Evolutionary conservation across 163 green algal species (phyloP).

Genomic region (Scenedesmus sp.): DNA sequence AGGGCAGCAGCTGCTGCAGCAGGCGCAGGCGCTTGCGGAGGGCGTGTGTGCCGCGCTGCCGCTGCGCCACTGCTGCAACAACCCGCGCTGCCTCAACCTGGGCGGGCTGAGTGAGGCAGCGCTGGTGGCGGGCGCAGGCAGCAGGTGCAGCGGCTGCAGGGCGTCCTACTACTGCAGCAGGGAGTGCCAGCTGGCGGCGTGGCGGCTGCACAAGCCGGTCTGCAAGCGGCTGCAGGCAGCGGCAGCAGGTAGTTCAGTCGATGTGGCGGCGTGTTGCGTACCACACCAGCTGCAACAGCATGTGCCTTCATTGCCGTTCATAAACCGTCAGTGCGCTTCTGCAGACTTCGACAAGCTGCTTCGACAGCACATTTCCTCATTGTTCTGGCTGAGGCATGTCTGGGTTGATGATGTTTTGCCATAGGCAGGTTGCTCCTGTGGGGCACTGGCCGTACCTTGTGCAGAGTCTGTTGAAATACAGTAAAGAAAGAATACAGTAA

Average conservation of each 20-base stretch:
- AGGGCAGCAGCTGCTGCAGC: neutral
- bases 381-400: neutral
- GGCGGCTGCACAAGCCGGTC: neutral
- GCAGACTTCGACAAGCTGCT: no score
- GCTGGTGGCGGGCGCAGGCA: neutral
- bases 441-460: no score
- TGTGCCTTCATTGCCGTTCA: no score
- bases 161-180: neutral
- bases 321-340: no score
- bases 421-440: no score
- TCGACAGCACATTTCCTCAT: neutral
- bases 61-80: neutral
- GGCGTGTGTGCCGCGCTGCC: neutral
- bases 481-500: no score
- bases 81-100: neutral
- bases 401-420: no score
- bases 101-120: neutral
- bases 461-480: no score
- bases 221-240: neutral
- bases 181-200: neutral
- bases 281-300: no score
- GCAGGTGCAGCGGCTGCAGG: neutral
- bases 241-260: neutral
- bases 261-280: neutral
- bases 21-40: neutral